A percentile compares a stretch with the other conserved stretches of the same genome.
phyloP scores from a whole-genome alignment of 331 rosid genomes.

The Phaseolus coccineus region DNA sequence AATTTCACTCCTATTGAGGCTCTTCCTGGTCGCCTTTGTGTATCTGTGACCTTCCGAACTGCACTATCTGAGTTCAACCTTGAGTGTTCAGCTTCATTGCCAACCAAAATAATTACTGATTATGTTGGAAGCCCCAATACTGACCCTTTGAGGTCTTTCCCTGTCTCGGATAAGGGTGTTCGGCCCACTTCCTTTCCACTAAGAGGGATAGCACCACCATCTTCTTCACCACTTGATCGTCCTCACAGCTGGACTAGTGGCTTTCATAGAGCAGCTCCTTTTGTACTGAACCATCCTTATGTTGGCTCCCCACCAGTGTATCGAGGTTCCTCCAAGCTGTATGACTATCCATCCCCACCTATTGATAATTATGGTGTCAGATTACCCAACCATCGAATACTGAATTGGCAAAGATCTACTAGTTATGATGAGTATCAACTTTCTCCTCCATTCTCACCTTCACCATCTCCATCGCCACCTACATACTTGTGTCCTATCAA shows the following conservation, averaged over 20 bases:
- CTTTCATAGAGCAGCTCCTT: conserved; percentile 62
- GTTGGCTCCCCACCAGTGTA: conserved; percentile 71
- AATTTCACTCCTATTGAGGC: conserved; percentile 78
- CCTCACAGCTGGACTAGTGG: conserved; percentile 89
- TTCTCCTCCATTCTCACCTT: conserved; percentile 87
- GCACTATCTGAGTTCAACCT: conserved; percentile 70
- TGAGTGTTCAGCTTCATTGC: conserved; percentile 65
- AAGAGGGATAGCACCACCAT: conserved; percentile 59
- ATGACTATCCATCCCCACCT: conserved; percentile 67
- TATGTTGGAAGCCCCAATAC: conserved; percentile 89
- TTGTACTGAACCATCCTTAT: conserved; percentile 53
- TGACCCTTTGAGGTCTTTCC: conserved; percentile 73
- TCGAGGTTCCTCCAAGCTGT: conserved; percentile 60
- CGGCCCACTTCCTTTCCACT: conserved; percentile 65
- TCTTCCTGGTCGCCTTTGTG: conserved; percentile 69
- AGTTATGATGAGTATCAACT: conserved; percentile 77
- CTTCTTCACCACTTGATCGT: conserved; percentile 55
- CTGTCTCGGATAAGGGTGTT: conserved; percentile 63
- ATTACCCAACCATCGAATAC: conserved; percentile 53
- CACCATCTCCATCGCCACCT: conserved; percentile 81
- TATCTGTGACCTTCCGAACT: conserved; percentile 70
- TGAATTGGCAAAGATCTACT: conserved; percentile 53
- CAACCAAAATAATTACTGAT: conserved; percentile 73
- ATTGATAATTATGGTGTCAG: conserved; percentile 55
- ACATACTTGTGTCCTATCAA: conserved; percentile 50